Conservation (phyloP, 805 yeast genomes). For the Pichia deserticola region DNA sequence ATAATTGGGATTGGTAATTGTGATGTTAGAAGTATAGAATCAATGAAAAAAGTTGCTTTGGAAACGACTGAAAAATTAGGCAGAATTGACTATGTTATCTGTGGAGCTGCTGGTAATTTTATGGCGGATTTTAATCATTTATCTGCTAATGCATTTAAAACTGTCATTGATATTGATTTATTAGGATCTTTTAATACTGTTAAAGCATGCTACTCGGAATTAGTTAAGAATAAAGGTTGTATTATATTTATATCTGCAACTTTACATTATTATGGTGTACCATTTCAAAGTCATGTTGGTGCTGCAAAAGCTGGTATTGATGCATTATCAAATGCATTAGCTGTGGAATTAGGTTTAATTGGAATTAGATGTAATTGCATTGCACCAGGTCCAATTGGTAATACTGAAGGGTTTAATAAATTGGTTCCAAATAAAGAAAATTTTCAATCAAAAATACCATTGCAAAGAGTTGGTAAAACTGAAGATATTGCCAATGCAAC, state of each 20-base stretch:
- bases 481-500: slow-evolving; percentile 85
- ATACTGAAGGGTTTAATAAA: slow-evolving; percentile 79
- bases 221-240: slow-evolving; percentile 60
- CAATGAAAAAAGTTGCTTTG: slow-evolving; percentile 57
- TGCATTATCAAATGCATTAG: slow-evolving; percentile 73
- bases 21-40: slow-evolving; percentile 69
- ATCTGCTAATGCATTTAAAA: slow-evolving; percentile 79
- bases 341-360: slow-evolving; percentile 86
- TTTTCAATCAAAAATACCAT: slow-evolving; percentile 45
- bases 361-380: slow-evolving; percentile 79
- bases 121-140: slow-evolving; percentile 70
- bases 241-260: slow-evolving; percentile 82
- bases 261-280: slow-evolving; percentile 81
- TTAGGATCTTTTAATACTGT: slow-evolving; percentile 86
- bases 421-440: slow-evolving; percentile 40
- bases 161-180: slow-evolving; percentile 81
- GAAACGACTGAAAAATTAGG: slow-evolving; percentile 64
- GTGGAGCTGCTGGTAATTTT: slow-evolving; percentile 96
- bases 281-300: slow-evolving; percentile 83
- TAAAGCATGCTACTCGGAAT: slow-evolving; percentile 68
- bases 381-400: slow-evolving; percentile 88
- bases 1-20: slow-evolving; percentile 66
- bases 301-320: slow-evolving; percentile 97
- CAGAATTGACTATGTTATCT: slow-evolving; percentile 76
- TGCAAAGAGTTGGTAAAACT: slow-evolving; percentile 62